Evolutionary conservation across 257 asterid genomes (phyloP).

Genomic region (Striga asiatica): DNA sequence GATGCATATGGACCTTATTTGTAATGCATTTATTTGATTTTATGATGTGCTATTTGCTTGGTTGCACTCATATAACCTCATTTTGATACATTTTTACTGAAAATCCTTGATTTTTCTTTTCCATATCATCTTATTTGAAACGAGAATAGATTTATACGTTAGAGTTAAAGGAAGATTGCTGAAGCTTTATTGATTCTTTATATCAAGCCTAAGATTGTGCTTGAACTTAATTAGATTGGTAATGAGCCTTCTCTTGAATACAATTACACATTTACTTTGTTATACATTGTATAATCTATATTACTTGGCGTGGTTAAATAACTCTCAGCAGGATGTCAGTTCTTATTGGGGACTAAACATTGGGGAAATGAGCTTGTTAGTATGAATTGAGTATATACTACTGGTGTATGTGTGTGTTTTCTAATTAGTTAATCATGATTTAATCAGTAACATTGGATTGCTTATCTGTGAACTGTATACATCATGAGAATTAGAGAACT

Average conservation of each 20-base stretch:
- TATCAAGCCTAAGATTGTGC: neutral
- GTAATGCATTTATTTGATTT: too few relatives aligned
- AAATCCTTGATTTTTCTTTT: neutral
- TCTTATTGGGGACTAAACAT: neutral
- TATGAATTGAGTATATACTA: neutral
- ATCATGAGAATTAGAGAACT: neutral
- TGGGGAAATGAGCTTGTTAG: neutral
- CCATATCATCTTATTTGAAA: neutral
- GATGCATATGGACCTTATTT: too few relatives aligned
- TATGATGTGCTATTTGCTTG: slow-evolving; percentile 1
- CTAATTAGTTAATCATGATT: neutral
- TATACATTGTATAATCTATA: neutral
- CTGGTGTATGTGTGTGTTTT: too few relatives aligned
- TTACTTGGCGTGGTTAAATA: slow-evolving; percentile 8
- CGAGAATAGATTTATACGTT: neutral
- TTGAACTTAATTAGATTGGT: neutral
- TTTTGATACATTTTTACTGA: neutral
- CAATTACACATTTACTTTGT: neutral
- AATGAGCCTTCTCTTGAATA: too few relatives aligned
- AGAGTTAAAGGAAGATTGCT: neutral
- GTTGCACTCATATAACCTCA: neutral
- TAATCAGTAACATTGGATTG: neutral
- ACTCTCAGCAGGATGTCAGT: neutral
- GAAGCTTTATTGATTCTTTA: slow-evolving; percentile 6
- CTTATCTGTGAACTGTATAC: neutral